phyloP scores from a whole-genome alignment of 495 filamentous ascomycete genomes.

The Penicillium malachiteum region DNA sequence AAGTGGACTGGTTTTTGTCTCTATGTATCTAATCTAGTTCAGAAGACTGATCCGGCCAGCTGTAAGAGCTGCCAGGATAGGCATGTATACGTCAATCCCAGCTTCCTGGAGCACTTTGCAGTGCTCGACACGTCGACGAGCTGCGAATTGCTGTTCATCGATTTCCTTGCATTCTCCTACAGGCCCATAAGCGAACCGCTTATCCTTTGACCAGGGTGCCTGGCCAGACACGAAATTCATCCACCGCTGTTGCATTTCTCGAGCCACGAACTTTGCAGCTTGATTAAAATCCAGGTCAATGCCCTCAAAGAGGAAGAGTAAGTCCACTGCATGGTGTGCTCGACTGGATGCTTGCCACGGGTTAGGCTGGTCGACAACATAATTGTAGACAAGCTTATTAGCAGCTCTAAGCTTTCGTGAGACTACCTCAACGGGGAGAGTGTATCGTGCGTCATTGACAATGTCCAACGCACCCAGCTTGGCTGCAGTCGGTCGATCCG shows the following conservation, averaged over 20 bases:
- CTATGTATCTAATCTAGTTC: conserved; percentile 21
- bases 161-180: conserved; percentile 38
- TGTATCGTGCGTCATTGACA: conserved; percentile 36
- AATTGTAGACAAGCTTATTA: conserved; percentile 36
- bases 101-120: conserved; percentile 29
- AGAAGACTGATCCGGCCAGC: conserved; percentile 40
- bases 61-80: conserved; percentile 33
- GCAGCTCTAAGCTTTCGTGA: conserved; percentile 28
- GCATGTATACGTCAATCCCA: conserved; percentile 31
- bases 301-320: conserved; percentile 41
- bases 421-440: conserved; percentile 35
- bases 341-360: conserved; percentile 45
- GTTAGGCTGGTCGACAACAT: conserved; percentile 43
- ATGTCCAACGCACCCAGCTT: conserved; percentile 40
- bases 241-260: conserved; percentile 38
- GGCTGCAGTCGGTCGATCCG: conserved; percentile 36
- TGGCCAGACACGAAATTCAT: conserved; percentile 32
- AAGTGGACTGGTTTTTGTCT: background rate
- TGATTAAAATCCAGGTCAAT: conserved; percentile 34
- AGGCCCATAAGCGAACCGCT: conserved; percentile 36
- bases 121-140: conserved; percentile 28
- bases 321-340: conserved; percentile 45
- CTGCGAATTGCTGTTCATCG: conserved; percentile 30
- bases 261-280: conserved; percentile 28
- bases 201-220: conserved; percentile 28